A percentile compares a stretch with the other conserved stretches of the same genome.
Evolutionary conservation across 169 alveolate species (phyloP).

Genomic region (Eimeria zaria): DNA sequence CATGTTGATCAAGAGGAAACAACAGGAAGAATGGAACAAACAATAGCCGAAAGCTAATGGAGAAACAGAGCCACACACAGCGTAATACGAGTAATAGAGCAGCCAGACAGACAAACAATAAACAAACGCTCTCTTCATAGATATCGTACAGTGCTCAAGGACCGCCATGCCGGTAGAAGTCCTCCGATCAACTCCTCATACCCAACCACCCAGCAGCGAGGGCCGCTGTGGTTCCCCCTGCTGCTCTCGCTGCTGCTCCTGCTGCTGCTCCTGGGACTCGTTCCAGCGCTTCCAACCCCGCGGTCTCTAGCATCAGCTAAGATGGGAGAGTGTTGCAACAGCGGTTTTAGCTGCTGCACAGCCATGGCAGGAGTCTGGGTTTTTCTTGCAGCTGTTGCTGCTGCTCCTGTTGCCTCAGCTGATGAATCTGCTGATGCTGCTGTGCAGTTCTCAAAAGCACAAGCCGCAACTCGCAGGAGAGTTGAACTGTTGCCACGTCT

Average conservation of each 20-base stretch:
- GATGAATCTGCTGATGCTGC: constrained; percentile 18
- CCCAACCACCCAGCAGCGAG: constrained; percentile 76
- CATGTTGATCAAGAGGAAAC: neutral
- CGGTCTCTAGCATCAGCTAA: constrained; percentile 56
- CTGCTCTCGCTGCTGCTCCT: constrained; percentile 22
- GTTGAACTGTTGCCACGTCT: neutral
- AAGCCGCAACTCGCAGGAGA: constrained; percentile 44
- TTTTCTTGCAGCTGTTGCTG: constrained; percentile 5
- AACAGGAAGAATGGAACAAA: neutral
- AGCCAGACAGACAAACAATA: neutral
- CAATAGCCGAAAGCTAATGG: neutral
- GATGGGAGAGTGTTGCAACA: constrained; percentile 53
- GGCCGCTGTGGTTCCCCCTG: neutral
- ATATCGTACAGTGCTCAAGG: constrained; percentile 22
- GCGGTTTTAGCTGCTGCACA: constrained; percentile 69
- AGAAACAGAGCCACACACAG: neutral
- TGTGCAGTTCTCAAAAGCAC: neutral
- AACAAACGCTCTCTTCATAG: neutral
- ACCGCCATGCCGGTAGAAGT: constrained; percentile 43
- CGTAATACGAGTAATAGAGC: neutral
- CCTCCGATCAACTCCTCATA: constrained; percentile 36
- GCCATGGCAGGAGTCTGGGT: neutral
- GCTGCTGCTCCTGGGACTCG: constrained; percentile 37
- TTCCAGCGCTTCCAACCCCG: neutral
- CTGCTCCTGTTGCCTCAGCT: neutral